Conservation (phyloP, 2,329 filamentous ascomycete species). For the Chaetomium globosum region DNA sequence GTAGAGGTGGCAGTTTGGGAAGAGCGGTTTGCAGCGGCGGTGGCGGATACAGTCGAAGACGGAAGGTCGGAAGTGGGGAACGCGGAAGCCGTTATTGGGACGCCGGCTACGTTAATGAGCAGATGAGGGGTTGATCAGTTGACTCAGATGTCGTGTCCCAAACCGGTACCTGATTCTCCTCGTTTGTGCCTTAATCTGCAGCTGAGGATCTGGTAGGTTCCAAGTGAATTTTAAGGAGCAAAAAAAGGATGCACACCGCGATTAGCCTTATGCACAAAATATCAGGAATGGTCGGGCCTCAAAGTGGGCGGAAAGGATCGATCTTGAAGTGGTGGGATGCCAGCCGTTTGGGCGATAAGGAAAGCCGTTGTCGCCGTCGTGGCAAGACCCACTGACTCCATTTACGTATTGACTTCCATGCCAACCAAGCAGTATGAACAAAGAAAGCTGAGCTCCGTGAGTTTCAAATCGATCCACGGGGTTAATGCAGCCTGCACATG, state of each 20-base stretch:
- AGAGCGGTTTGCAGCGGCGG: conserved; percentile 9
- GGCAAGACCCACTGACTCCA: conserved; percentile 15
- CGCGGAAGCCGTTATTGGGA: conserved; percentile 1
- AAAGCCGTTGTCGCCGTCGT: neutral
- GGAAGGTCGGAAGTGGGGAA: conserved; percentile 20
- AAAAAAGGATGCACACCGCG: neutral
- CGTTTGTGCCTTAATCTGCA: conserved; percentile 16
- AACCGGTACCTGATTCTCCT: conserved; percentile 11
- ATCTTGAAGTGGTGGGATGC: conserved; percentile 1
- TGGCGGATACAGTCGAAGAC: conserved; percentile 16
- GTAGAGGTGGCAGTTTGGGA: neutral
- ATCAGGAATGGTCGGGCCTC: neutral
- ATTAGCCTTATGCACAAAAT: conserved; percentile 6
- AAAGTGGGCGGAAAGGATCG: neutral
- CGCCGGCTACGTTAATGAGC: conserved; percentile 1
- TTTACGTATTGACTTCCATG: neutral
- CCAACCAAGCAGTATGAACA: conserved; percentile 20
- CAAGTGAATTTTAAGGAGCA: neutral
- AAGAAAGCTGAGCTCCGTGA: neutral
- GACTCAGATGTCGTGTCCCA: conserved; percentile 19
- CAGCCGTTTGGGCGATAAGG: neutral
- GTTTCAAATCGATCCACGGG: neutral
- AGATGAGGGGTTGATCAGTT: conserved; percentile 24
- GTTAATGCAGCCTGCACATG: neutral
- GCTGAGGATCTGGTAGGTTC: neutral